Conservation (phyloP, 2,329 filamentous ascomycete species). For the Purpureocillium takamizusanense region DNA sequence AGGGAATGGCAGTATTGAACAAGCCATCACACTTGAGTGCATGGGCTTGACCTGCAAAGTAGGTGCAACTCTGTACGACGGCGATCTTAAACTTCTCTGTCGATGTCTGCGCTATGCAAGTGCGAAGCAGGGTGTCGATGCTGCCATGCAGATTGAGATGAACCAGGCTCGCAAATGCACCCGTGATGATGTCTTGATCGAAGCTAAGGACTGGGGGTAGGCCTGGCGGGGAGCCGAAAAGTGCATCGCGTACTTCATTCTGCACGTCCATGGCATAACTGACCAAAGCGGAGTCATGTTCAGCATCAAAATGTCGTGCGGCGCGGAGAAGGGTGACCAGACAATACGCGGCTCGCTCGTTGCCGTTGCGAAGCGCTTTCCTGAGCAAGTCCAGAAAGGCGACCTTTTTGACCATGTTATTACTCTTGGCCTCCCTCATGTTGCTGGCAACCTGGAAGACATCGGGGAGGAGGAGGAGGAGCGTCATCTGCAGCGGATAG, state of each 20-base stretch:
- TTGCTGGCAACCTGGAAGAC: slow-evolving; percentile 63
- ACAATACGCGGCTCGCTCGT: slow-evolving; percentile 59
- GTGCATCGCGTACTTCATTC: slow-evolving; percentile 56
- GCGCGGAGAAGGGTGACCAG: slow-evolving; percentile 53
- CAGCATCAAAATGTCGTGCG: slow-evolving; percentile 53
- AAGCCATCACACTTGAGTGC: slow-evolving; percentile 42
- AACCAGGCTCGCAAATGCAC: slow-evolving; percentile 55
- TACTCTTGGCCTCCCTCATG: slow-evolving; percentile 53
- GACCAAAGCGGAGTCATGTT: slow-evolving; percentile 54
- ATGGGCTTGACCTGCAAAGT: slow-evolving; percentile 47
- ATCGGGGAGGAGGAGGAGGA: slow-evolving; percentile 57
- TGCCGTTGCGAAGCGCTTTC: slow-evolving; percentile 54
- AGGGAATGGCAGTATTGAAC: slow-evolving; percentile 45
- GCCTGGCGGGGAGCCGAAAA: slow-evolving; percentile 46
- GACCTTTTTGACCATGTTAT: slow-evolving; percentile 56
- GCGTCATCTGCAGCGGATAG: slow-evolving; percentile 52
- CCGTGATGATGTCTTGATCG: slow-evolving; percentile 57
- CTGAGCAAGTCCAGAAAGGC: slow-evolving; percentile 54
- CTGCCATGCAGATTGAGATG: slow-evolving; percentile 52
- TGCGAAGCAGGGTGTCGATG: slow-evolving; percentile 45
- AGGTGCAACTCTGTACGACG: slow-evolving; percentile 51
- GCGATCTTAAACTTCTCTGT: slow-evolving; percentile 54
- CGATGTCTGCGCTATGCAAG: slow-evolving; percentile 47
- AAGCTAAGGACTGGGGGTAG: slow-evolving; percentile 40
- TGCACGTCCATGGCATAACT: slow-evolving; percentile 63